Evolutionary conservation across 371 early-diverging fungal species (phyloP).

Genomic region (Mortierella polycephala): DNA sequence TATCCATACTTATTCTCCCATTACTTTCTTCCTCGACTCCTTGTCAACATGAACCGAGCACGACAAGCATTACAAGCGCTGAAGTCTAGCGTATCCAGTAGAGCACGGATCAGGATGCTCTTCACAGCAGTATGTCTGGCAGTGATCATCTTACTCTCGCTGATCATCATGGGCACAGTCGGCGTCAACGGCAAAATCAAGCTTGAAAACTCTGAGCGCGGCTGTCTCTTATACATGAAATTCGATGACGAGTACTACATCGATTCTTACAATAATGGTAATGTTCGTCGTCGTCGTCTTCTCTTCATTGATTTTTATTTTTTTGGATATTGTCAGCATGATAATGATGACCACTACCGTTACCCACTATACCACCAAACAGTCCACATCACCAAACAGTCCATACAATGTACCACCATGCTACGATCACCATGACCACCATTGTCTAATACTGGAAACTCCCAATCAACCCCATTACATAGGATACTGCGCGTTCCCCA

Average conservation of each 20-base stretch:
- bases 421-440: too few species aligned
- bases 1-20: neutral
- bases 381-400: too few species aligned
- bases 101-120: conserved; percentile 19
- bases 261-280: conserved; percentile 17
- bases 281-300: neutral
- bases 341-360: too few species aligned
- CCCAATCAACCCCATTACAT: neutral
- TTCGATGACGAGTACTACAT: conserved; percentile 4
- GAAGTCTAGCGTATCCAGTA: neutral
- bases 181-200: conserved; percentile 26
- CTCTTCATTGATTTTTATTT: neutral
- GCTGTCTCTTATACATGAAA: conserved; percentile 32
- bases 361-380: too few species aligned
- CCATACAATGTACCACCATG: too few species aligned
- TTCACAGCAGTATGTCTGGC: conserved; percentile 4
- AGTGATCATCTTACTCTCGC: conserved; percentile 10
- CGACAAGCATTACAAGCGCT: too few species aligned
- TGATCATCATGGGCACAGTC: conserved; percentile 40
- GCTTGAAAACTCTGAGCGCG: conserved; percentile 5
- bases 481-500: conserved; percentile 44
- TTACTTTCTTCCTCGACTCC: conserved; percentile 14
- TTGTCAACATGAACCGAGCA: too few species aligned
- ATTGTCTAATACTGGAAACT: too few species aligned
- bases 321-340: neutral